Conservation (phyloP, 176 grass and related monocot species). For the Cocos nucifera region DNA sequence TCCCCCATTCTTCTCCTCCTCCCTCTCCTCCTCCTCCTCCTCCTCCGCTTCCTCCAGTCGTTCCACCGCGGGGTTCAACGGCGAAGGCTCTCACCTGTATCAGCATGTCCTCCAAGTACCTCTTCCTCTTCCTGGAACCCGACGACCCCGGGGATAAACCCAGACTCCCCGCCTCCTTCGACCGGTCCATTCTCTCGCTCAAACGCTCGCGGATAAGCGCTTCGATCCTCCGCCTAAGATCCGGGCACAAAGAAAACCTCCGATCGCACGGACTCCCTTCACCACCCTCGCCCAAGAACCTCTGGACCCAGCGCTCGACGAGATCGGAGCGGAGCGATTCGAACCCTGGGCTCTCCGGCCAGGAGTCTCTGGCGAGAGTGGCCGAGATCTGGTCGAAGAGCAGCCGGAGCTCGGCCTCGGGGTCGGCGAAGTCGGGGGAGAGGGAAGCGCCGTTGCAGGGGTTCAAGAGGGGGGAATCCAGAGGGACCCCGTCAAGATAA, state of each 20-base stretch:
- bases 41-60: background rate
- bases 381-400: background rate
- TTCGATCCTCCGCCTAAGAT: too few relatives aligned
- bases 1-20: slow-evolving; percentile 6
- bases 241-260: background rate
- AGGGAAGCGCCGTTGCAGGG: background rate
- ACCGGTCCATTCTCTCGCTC: too few relatives aligned
- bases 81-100: background rate
- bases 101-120: slow-evolving; percentile 31
- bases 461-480: background rate
- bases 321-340: too few relatives aligned
- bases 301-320: too few relatives aligned
- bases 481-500: background rate
- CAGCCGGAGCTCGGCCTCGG: background rate
- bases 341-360: too few relatives aligned
- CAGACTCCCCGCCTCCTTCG: too few relatives aligned
- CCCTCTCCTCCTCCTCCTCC: background rate
- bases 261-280: too few relatives aligned
- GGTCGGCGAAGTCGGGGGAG: background rate
- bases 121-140: slow-evolving; percentile 8
- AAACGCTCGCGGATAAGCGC: background rate
- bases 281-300: too few relatives aligned
- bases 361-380: background rate
- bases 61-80: background rate
- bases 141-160: background rate